phyloP scores from a whole-genome alignment of 1,284 basidiomycete genomes.

The Apiotrichum veenhuisii region DNA sequence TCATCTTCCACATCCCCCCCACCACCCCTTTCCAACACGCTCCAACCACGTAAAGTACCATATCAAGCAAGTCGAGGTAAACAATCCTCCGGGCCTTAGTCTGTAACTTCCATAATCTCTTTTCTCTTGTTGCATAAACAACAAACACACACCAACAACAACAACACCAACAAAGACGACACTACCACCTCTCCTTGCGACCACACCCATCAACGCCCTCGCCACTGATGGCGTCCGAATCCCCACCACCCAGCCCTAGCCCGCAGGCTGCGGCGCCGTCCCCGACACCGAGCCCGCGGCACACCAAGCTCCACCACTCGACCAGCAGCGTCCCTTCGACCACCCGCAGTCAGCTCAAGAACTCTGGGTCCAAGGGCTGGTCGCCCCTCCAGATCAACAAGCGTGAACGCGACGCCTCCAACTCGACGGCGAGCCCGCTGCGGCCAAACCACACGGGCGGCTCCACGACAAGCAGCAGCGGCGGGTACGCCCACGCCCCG shows the following conservation, averaged over 20 bases:
- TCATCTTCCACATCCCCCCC: too few relatives aligned
- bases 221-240: not conserved
- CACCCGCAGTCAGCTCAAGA: conserved; percentile 43
- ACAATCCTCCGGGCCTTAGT: not conserved
- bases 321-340: conserved; percentile 15
- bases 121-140: not conserved
- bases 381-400: conserved; percentile 50
- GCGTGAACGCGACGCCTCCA: conserved; percentile 23
- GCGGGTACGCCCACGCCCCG: not conserved
- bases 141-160: too few relatives aligned
- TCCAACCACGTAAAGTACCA: too few relatives aligned
- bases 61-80: too few relatives aligned
- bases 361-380: conserved; percentile 50
- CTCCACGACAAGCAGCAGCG: conserved; percentile 3
- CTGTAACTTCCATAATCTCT: not conserved
- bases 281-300: not conserved
- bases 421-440: conserved; percentile 12
- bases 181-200: too few relatives aligned
- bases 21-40: not conserved
- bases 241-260: not conserved
- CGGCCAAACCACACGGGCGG: conserved; percentile 23
- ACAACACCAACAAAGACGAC: too few relatives aligned
- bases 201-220: not conserved
- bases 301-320: conserved; percentile 8
- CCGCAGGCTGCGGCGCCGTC: not conserved